These are phyloP conservation scores for Cryptococcus floricola DNA, from an alignment of 1,284 basidiomycete species.

Conservation along the genomic window DNA sequence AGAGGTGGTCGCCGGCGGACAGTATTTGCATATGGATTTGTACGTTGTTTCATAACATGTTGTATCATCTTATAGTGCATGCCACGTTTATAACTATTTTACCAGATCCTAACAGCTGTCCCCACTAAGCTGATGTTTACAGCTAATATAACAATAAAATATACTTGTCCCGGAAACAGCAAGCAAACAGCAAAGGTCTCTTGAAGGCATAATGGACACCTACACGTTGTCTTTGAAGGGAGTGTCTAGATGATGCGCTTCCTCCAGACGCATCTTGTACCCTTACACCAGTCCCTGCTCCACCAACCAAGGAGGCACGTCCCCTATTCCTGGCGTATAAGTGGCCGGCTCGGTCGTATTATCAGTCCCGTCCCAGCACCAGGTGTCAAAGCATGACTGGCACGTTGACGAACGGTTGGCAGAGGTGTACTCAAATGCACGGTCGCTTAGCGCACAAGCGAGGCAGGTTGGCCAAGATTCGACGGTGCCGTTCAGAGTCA, in stretches of 20 bases:
- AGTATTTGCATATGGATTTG: no score
- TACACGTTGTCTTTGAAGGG: no score
- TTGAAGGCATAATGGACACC: no score
- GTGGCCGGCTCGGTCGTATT: constrained; percentile 13
- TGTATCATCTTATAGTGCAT: no score
- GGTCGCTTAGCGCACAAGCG: constrained; percentile 50
- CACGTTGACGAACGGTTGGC: constrained; percentile 39
- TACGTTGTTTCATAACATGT: no score
- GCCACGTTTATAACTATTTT: no score
- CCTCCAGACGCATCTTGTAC: constrained; percentile 7
- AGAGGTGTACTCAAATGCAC: constrained; percentile 35
- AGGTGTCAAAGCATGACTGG: constrained; percentile 43
- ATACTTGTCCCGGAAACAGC: no score
- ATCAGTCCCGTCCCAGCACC: constrained; percentile 45
- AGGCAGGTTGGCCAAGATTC: constrained; percentile 47
- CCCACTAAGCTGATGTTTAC: no score
- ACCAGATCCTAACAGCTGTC: no score
- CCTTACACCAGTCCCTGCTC: constrained; percentile 16
- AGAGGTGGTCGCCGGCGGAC: no score
- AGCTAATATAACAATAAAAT: no score
- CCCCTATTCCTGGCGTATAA: constrained; percentile 30
- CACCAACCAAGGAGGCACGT: constrained; percentile 28
- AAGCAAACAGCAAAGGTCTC: no score
- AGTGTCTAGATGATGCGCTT: not conserved
- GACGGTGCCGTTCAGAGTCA: constrained; percentile 42